Evolutionary conservation across 306 rosid genomes (phyloP).

Genomic region (Castanopsis chinensis): DNA sequence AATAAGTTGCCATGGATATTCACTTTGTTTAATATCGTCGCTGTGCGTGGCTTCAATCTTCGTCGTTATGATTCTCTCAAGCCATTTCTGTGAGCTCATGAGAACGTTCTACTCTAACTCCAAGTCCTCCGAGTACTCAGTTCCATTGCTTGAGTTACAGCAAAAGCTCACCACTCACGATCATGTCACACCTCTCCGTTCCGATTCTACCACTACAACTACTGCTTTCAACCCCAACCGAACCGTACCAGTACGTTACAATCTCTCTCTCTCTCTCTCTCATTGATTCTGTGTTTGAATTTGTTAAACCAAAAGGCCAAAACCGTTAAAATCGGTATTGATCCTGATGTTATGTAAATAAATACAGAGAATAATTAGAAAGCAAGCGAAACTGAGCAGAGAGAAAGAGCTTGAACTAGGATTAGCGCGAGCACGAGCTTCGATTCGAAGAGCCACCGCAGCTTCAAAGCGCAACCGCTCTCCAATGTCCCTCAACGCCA

Average conservation of each 20-base stretch:
- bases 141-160: conserved; percentile 16
- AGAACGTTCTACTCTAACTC: not conserved
- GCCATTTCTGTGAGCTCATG: not conserved
- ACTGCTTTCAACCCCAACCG: not conserved
- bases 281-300: too few species aligned
- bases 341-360: too few species aligned
- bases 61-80: conserved; percentile 3
- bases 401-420: conserved; percentile 40
- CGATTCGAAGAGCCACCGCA: conserved; percentile 39
- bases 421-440: conserved; percentile 44
- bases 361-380: conserved; percentile 5
- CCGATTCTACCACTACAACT: not conserved
- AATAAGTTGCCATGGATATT: not conserved
- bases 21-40: not conserved
- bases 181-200: not conserved
- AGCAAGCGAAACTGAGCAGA: conserved; percentile 3
- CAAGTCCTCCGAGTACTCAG: not conserved
- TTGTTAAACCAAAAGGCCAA: too few species aligned
- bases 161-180: not conserved
- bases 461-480: conserved; percentile 12
- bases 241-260: conserved; percentile 6
- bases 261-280: not conserved
- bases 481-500: conserved; percentile 6
- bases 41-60: conserved; percentile 12
- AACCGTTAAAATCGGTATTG: too few species aligned